Evolutionary conservation across 2,329 filamentous ascomycete species (phyloP).

Genomic region (Colletotrichum tropicale): DNA sequence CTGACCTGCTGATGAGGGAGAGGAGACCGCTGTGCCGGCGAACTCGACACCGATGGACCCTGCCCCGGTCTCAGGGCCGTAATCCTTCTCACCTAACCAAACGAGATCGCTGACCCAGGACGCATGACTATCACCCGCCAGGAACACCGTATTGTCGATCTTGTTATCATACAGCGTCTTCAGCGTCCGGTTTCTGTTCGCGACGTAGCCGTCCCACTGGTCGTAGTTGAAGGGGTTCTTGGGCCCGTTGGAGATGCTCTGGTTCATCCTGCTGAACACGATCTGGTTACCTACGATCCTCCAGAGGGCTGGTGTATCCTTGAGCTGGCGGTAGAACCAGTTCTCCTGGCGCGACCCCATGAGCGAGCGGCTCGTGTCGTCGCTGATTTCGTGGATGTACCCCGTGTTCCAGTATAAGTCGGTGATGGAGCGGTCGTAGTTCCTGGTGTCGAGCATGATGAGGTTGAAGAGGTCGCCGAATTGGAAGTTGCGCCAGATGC

Average conservation of each 20-base stretch:
- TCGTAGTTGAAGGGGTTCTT: slow-evolving; percentile 57
- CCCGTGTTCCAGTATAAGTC: slow-evolving; percentile 62
- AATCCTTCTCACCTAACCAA: slow-evolving; percentile 59
- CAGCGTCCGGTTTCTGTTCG: slow-evolving; percentile 75
- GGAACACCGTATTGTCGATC: slow-evolving; percentile 75
- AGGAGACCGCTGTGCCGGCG: slow-evolving; percentile 66
- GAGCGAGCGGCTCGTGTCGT: slow-evolving; percentile 70
- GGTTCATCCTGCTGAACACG: slow-evolving; percentile 57
- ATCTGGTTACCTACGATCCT: slow-evolving; percentile 74
- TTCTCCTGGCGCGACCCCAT: slow-evolving; percentile 77
- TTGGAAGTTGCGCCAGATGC: slow-evolving; percentile 71
- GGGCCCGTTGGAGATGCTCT: slow-evolving; percentile 28
- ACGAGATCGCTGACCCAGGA: slow-evolving; percentile 67
- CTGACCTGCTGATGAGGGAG: neutral
- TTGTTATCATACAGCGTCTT: slow-evolving; percentile 69
- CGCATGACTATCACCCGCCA: slow-evolving; percentile 74
- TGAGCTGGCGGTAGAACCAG: slow-evolving; percentile 72
- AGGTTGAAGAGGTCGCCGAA: slow-evolving; percentile 71
- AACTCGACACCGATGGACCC: slow-evolving; percentile 68
- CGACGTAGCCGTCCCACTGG: slow-evolving; percentile 61
- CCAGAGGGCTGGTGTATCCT: slow-evolving; percentile 66
- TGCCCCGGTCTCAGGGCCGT: slow-evolving; percentile 56
- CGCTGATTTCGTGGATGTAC: slow-evolving; percentile 64
- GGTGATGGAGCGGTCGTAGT: slow-evolving; percentile 61
- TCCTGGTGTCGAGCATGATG: slow-evolving; percentile 71